Evolutionary conservation across 208 protist genomes (phyloP).

Genomic region (Leishmania aethiopica): DNA sequence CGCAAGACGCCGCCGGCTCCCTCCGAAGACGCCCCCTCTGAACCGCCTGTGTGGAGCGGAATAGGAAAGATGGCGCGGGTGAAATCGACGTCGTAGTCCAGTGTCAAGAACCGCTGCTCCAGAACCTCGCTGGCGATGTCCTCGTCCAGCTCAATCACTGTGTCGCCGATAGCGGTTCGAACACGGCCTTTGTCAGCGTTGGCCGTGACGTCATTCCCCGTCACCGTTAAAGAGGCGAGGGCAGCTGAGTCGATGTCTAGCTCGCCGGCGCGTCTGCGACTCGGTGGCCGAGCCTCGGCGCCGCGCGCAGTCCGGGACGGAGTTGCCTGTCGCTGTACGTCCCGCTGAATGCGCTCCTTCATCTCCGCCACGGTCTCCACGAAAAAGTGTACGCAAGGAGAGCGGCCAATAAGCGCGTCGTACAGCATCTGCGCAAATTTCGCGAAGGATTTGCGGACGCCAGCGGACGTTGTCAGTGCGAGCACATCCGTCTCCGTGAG

Average conservation of each 20-base stretch:
- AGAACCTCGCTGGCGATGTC: constrained; percentile 44
- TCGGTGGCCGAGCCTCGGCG: background rate
- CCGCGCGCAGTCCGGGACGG: background rate
- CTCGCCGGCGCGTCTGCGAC: background rate
- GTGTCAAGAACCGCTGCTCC: constrained; percentile 67
- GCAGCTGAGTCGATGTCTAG: background rate
- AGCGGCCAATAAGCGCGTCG: constrained; percentile 72
- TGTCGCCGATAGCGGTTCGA: constrained; percentile 32
- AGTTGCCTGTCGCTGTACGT: constrained; percentile 32
- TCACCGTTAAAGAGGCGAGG: background rate
- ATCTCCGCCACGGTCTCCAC: constrained; percentile 81
- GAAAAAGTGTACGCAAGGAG: constrained; percentile 67
- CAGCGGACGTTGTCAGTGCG: constrained; percentile 66
- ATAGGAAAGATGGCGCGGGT: constrained; percentile 86
- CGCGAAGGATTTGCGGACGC: constrained; percentile 71
- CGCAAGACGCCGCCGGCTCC: background rate
- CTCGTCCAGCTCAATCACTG: constrained; percentile 46
- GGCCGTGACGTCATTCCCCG: background rate
- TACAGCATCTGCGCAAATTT: constrained; percentile 80
- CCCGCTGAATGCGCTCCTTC: constrained; percentile 64
- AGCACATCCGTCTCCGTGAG: constrained; percentile 49
- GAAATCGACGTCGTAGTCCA: constrained; percentile 91
- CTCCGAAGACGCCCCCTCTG: background rate
- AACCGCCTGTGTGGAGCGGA: constrained; percentile 31
- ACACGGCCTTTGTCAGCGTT: constrained; percentile 11